Evolutionary conservation across 2,329 filamentous ascomycete species (phyloP).

Genomic region (Lasiodiplodia theobromae): DNA sequence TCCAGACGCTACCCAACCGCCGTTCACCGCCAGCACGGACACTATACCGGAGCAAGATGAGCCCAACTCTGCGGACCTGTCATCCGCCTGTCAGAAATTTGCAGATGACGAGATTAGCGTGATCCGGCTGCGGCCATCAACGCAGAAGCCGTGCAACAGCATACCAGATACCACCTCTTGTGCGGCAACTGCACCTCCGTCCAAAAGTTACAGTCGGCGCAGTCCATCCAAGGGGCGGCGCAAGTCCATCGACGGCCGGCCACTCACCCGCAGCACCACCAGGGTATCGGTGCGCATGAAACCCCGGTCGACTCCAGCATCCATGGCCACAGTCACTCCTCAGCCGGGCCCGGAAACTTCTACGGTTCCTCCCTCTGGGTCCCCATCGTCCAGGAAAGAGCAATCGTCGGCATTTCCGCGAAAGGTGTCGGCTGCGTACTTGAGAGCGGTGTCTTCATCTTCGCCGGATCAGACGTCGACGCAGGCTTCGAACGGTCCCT

Average conservation of each 20-base stretch:
- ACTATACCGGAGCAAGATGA: not conserved
- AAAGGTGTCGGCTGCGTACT: not conserved
- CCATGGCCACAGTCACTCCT: not conserved
- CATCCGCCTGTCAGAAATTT: not conserved
- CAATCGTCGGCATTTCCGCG: not conserved
- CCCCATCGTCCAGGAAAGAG: not conserved
- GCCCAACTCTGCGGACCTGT: no score
- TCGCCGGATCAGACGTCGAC: not conserved
- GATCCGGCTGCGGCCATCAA: not conserved
- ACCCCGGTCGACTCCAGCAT: not conserved
- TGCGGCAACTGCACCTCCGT: not conserved
- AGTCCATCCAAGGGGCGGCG: constrained; percentile 17
- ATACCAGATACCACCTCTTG: not conserved
- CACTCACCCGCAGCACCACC: constrained; percentile 2
- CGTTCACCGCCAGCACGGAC: not conserved
- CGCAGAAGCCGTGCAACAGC: not conserved
- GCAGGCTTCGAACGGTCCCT: not conserved
- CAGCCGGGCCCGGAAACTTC: not conserved
- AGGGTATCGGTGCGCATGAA: constrained; percentile 20
- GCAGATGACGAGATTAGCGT: not conserved
- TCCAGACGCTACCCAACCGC: not conserved
- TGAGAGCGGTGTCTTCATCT: not conserved
- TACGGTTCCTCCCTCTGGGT: not conserved
- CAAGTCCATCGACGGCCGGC: constrained; percentile 21
- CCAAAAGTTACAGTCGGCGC: not conserved